Evolutionary conservation across 1,284 basidiomycete species (phyloP).

Genomic region (Serendipita sp.): DNA sequence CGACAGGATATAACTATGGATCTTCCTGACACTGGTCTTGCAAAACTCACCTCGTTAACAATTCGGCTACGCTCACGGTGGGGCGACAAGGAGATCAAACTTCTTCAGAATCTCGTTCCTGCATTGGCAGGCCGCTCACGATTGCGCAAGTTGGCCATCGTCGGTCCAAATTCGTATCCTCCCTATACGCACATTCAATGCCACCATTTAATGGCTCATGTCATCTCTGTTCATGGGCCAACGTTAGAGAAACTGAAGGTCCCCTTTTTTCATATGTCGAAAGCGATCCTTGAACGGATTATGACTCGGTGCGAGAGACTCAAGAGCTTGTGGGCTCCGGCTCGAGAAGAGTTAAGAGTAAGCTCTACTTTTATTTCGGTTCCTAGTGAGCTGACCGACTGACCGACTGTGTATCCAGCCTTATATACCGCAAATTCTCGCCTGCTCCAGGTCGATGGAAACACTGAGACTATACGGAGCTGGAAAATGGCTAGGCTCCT

Average conservation of each 20-base stretch:
- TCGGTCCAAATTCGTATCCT: not conserved
- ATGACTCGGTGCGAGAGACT: not conserved
- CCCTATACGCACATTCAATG: not conserved
- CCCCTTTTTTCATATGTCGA: not conserved
- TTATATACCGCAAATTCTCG: no score
- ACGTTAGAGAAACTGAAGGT: not conserved
- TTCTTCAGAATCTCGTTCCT: not conserved
- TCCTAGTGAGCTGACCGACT: not conserved
- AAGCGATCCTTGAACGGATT: not conserved
- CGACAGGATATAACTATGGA: not conserved
- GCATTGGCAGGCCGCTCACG: not conserved
- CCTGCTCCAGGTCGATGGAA: not conserved
- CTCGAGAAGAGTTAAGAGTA: not conserved
- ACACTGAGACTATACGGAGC: not conserved
- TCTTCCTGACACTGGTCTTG: not conserved
- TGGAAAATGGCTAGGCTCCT: not conserved
- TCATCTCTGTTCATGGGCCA: not conserved
- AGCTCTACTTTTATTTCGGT: not conserved
- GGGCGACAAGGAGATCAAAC: not conserved
- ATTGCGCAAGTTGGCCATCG: not conserved
- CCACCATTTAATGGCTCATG: not conserved
- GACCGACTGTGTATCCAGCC: not conserved
- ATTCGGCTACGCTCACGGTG: not conserved
- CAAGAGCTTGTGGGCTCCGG: not conserved
- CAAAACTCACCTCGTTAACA: not conserved